These are phyloP conservation scores for Eucalyptus curtisii DNA, from an alignment of 345 rosid species.

Conservation along the genomic window DNA sequence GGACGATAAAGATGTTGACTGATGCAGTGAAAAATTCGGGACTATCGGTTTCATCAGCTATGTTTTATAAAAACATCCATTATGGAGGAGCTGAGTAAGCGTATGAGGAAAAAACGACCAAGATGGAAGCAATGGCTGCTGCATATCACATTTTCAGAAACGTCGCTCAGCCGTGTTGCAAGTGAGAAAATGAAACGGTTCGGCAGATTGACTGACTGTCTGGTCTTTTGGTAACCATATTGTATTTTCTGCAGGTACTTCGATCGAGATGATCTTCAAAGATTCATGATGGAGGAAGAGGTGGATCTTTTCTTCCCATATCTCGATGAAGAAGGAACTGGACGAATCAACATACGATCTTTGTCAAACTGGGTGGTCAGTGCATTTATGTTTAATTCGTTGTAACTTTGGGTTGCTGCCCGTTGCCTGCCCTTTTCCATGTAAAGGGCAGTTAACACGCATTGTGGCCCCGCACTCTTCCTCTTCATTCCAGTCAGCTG, in stretches of 20 bases:
- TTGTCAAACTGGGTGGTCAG: conserved; percentile 79
- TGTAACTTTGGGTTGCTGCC: neutral
- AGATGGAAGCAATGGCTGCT: conserved; percentile 72
- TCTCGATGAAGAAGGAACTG: conserved; percentile 40
- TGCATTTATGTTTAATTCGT: neutral
- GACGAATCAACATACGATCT: conserved; percentile 40
- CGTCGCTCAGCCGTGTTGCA: conserved; percentile 23
- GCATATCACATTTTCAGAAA: conserved; percentile 53
- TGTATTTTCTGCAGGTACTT: conserved; percentile 34
- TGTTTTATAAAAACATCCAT: conserved; percentile 33
- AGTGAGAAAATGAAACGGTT: conserved; percentile 19
- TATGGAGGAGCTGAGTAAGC: conserved; percentile 17
- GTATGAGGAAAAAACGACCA: conserved; percentile 39
- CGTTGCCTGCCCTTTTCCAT: neutral
- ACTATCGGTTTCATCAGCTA: conserved; percentile 46
- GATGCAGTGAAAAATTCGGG: conserved; percentile 55
- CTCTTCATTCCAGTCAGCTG: neutral
- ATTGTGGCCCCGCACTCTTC: neutral
- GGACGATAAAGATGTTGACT: conserved; percentile 75
- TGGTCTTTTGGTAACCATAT: neutral
- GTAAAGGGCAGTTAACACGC: neutral
- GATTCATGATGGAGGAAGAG: conserved; percentile 85
- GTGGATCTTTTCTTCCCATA: conserved; percentile 62
- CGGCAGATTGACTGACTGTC: neutral
- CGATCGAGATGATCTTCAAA: conserved; percentile 50